These are phyloP conservation scores for Mycena metata DNA, from an alignment of 768 basidiomycete genomes.

Conservation along the genomic window DNA sequence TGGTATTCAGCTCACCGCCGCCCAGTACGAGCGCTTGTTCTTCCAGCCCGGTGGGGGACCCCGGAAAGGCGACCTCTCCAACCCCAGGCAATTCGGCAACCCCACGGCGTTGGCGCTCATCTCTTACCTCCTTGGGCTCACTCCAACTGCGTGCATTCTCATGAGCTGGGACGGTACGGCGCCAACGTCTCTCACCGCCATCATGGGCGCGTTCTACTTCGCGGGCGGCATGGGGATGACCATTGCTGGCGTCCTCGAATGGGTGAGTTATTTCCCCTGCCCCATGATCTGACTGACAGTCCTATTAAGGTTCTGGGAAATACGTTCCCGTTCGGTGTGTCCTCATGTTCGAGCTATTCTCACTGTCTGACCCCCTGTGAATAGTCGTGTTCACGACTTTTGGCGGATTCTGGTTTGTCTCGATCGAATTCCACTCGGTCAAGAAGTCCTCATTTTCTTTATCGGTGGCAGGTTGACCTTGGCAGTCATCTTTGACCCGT, in stretches of 20 bases:
- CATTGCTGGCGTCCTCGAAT: constrained; percentile 38
- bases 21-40: constrained; percentile 39
- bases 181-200: constrained; percentile 23
- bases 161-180: constrained; percentile 38
- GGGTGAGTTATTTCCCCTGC: constrained; percentile 23
- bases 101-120: constrained; percentile 38
- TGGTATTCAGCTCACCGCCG: constrained; percentile 29
- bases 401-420: constrained; percentile 37
- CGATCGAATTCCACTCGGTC: background rate
- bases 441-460: background rate
- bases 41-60: constrained; percentile 30
- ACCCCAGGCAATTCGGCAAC: constrained; percentile 32
- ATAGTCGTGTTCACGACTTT: constrained; percentile 37
- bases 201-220: constrained; percentile 38
- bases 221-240: constrained; percentile 38
- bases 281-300: constrained; percentile 18
- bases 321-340: constrained; percentile 35
- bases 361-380: background rate
- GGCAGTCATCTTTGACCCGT: constrained; percentile 32
- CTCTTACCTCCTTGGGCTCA: constrained; percentile 36
- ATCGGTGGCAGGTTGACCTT: constrained; percentile 31
- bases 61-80: constrained; percentile 1
- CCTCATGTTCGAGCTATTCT: background rate
- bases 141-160: constrained; percentile 37
- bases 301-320: constrained; percentile 38